Conservation (phyloP, 805 yeast genomes). For the Ogataea degrootiae region DNA sequence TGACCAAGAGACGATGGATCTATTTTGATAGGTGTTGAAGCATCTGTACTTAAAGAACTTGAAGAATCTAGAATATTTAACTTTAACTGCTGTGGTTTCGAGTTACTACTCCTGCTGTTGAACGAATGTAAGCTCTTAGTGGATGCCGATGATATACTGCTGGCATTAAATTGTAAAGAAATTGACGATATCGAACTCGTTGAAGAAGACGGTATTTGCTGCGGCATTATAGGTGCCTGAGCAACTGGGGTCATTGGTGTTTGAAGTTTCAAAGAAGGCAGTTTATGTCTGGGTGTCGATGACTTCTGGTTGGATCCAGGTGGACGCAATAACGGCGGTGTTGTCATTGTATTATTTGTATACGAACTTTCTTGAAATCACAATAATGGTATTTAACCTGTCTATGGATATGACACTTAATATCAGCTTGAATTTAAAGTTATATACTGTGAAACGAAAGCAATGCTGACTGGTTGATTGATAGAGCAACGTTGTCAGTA, state of each 20-base stretch:
- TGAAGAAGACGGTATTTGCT: not conserved
- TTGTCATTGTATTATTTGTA: slow-evolving; percentile 23
- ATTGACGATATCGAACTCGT: not conserved
- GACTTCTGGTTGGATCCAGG: slow-evolving; percentile 37
- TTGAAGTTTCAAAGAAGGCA: slow-evolving; percentile 23
- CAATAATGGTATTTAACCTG: no score
- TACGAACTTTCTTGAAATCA: no score
- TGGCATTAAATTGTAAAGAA: not conserved
- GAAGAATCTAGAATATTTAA: slow-evolving; percentile 3
- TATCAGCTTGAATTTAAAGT: no score
- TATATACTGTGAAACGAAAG: no score
- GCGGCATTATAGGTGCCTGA: not conserved
- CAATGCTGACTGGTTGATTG: no score
- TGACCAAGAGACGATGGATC: slow-evolving; percentile 2
- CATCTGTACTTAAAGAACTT: not conserved
- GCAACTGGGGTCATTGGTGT: slow-evolving; percentile 7
- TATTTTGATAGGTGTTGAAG: slow-evolving; percentile 6
- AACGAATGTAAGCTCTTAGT: not conserved
- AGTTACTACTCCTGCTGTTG: not conserved
- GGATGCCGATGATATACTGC: not conserved
- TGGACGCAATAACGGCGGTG: slow-evolving; percentile 42
- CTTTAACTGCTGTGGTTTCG: slow-evolving; percentile 2
- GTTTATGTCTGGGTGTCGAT: slow-evolving; percentile 22
- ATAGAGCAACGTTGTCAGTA: no score
- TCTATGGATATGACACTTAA: no score